A percentile compares a stretch with the other conserved stretches of the same genome.
Evolutionary conservation across 75 land plant genomes (phyloP).

Genomic region (Pinus taeda): DNA sequence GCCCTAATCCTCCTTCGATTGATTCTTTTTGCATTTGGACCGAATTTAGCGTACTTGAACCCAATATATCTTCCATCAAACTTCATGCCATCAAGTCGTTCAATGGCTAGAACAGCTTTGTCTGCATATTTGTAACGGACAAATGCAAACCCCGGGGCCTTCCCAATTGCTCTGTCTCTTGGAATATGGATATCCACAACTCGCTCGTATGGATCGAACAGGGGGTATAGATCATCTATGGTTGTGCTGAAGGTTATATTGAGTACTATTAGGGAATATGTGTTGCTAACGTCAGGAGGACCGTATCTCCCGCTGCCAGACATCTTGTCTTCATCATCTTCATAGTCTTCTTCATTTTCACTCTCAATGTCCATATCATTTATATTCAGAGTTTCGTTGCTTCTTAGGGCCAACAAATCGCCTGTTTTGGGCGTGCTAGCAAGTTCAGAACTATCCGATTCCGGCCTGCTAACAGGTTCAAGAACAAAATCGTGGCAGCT

Average conservation of each 20-base stretch:
- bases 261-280: neutral
- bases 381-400: too few relatives aligned
- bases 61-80: constrained; percentile 85
- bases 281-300: neutral
- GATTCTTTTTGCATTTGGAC: constrained; percentile 65
- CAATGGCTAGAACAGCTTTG: constrained; percentile 88
- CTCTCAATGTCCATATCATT: too few relatives aligned
- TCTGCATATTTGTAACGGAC: constrained; percentile 93
- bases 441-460: too few relatives aligned
- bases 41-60: constrained; percentile 93
- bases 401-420: too few relatives aligned
- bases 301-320: neutral
- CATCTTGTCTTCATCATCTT: too few relatives aligned
- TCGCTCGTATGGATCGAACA: neutral
- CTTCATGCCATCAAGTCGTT: constrained; percentile 75
- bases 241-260: neutral
- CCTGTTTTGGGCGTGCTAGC: too few relatives aligned
- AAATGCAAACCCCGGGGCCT: constrained; percentile 92
- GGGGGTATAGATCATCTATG: neutral
- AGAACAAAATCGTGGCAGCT: too few relatives aligned
- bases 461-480: too few relatives aligned
- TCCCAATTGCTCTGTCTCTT: constrained; percentile 61
- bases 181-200: neutral
- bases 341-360: too few relatives aligned
- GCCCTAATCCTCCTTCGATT: neutral